These are phyloP conservation scores for Magnaporthiopsis rhizophila DNA, from an alignment of 2,329 filamentous ascomycete species.

Conservation along the genomic window DNA sequence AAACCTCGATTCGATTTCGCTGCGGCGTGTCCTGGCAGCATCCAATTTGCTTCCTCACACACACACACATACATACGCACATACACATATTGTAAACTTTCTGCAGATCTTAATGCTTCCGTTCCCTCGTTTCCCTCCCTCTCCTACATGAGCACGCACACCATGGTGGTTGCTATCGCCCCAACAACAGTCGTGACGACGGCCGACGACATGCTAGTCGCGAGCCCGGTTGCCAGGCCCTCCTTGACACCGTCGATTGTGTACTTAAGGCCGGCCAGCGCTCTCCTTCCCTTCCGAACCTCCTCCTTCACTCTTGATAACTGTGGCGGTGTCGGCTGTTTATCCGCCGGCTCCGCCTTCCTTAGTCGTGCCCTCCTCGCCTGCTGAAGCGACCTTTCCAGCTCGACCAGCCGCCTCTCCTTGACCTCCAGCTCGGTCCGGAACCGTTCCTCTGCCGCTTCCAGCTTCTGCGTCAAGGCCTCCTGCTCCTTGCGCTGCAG, in stretches of 20 bases:
- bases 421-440: background rate
- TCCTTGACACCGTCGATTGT: background rate
- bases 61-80: too few relatives aligned
- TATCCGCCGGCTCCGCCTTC: too few relatives aligned
- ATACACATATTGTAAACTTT: too few relatives aligned
- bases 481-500: conserved; percentile 1
- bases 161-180: too few relatives aligned
- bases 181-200: background rate
- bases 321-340: background rate
- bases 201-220: conserved; percentile 3
- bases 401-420: background rate
- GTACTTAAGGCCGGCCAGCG: background rate
- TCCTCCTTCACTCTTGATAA: background rate
- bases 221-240: background rate
- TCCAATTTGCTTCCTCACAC: too few relatives aligned
- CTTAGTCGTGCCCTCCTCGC: too few relatives aligned
- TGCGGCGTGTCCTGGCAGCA: too few relatives aligned
- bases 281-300: background rate
- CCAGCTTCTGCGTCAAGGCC: background rate
- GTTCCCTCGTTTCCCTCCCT: too few relatives aligned
- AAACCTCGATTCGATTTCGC: too few relatives aligned
- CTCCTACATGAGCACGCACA: too few relatives aligned
- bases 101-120: too few relatives aligned
- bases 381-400: background rate
- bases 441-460: background rate